Evolutionary conservation across 805 yeast species (phyloP).

Genomic region (Saccharomycopsis sp.): DNA sequence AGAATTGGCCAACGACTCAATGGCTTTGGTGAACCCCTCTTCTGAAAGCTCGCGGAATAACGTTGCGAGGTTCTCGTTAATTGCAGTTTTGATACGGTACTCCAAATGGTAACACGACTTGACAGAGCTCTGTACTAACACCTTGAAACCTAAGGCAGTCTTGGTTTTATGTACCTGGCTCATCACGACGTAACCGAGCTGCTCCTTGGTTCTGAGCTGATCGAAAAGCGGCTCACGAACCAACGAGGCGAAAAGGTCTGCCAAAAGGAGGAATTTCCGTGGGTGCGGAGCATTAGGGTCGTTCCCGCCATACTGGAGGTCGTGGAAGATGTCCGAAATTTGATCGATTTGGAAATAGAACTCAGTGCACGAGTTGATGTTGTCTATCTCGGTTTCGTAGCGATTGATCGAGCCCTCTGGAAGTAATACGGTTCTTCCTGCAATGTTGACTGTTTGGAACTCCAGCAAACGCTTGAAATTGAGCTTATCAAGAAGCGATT

Average conservation of each 20-base stretch:
- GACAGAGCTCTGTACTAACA: constrained; percentile 74
- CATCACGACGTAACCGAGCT: constrained; percentile 90
- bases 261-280: constrained; percentile 38
- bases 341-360: constrained; percentile 65
- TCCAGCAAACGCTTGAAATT: background rate
- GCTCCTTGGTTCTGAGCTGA: constrained; percentile 87
- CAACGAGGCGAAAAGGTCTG: constrained; percentile 66
- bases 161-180: constrained; percentile 46
- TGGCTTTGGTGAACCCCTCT: constrained; percentile 63
- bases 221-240: constrained; percentile 85
- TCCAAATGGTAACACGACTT: constrained; percentile 68
- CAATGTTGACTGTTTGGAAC: background rate
- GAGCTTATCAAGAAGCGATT: background rate
- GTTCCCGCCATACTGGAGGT: constrained; percentile 1
- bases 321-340: constrained; percentile 1
- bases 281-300: background rate
- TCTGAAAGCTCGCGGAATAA: constrained; percentile 46
- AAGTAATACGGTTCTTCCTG: constrained; percentile 27
- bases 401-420: constrained; percentile 36
- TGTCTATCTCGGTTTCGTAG: constrained; percentile 46
- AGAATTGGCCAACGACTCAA: constrained; percentile 51
- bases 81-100: constrained; percentile 65
- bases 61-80: constrained; percentile 38
- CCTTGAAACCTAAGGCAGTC: constrained; percentile 44
- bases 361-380: constrained; percentile 80